Evolutionary conservation across 495 filamentous ascomycete genomes (phyloP), one percentile per base, ranked within the genome.

Genomic region (Xylaria scruposa): DNA sequence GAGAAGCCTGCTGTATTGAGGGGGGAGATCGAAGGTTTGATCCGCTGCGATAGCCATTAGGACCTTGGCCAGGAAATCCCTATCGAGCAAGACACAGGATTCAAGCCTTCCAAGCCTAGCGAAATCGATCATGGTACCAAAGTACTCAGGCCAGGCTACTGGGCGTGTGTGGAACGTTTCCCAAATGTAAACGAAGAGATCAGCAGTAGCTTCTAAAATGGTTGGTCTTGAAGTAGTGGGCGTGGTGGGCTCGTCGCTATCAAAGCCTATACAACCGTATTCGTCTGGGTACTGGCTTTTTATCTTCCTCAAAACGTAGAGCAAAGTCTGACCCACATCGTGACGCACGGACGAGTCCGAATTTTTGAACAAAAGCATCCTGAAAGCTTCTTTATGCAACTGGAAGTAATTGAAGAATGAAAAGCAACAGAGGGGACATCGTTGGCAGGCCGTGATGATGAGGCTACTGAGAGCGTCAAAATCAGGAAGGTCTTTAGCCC

Each of bases 121-220:
- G 72, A 95, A 88, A 19, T 84, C 80, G 36, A 85, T 74, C 71
- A 95, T 82, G 42, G 93, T 85, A 33, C 88, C 89, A 74, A 96
- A 96, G 56, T 92, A 94, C 75, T 97, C 94, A 51, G 90, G 88
- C 94, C 94, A 97, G 10, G 90, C 86, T 40, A 91, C 89, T 26
- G 87, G 77, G 31, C 85, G 82, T 3, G 80, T 78, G 69, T 93
- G 89, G 38, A 87, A 85, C 51, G 80, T 80, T 4, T 78, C 78
- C 71, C 91, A 88, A 67, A 96, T 77, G 33, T 81, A 75, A 38
- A 86, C 83, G 65, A 94, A 83, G 7, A 87, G 77, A 78, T 67
- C 74, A 29, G 73, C 68, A 9, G 74, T 73, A 19, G 69, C 40
- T 21, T 73, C 71, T 59, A 73, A 40, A n/a, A 75, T 49, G 21